Conservation (phyloP, 805 yeast species). For the Cyberlindnera samutprakarnensis region DNA sequence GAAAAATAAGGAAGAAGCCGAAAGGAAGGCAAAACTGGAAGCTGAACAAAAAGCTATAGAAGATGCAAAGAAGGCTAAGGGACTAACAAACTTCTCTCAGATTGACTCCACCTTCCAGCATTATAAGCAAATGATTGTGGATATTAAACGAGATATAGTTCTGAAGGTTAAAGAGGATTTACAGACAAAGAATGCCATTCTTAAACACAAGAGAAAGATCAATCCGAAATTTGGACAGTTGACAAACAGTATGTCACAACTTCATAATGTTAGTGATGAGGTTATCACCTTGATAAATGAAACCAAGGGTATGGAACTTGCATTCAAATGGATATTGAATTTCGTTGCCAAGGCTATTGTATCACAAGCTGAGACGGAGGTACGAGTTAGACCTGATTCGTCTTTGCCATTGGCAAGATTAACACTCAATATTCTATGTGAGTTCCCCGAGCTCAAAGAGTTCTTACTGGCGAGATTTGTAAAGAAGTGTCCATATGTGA, state of each 20-base stretch:
- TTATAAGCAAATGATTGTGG: constrained; percentile 43
- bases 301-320: constrained; percentile 41
- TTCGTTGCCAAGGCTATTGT: constrained; percentile 80
- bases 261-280: constrained; percentile 42
- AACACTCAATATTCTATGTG: constrained; percentile 44
- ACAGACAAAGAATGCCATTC: constrained; percentile 44
- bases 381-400: constrained; percentile 66
- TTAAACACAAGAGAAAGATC: constrained; percentile 62
- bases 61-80: constrained; percentile 21
- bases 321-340: constrained; percentile 69
- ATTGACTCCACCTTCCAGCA: constrained; percentile 38
- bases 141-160: constrained; percentile 55
- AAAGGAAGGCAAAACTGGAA: constrained; percentile 20
- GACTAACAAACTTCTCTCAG: constrained; percentile 25
- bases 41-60: constrained; percentile 16
- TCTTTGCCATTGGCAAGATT: constrained; percentile 75
- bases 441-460: constrained; percentile 35
- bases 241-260: constrained; percentile 61
- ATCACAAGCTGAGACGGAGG: constrained; percentile 90
- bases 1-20: constrained; percentile 15
- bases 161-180: constrained; percentile 46
- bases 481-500: constrained; percentile 82
- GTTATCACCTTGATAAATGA: constrained; percentile 41
- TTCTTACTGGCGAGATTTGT: constrained; percentile 66
- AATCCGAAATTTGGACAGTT: constrained; percentile 91